A percentile compares a stretch with the other conserved stretches of the same genome.
Evolutionary conservation across 805 yeast genomes (phyloP).

Genomic region (Candida tammaniensis): DNA sequence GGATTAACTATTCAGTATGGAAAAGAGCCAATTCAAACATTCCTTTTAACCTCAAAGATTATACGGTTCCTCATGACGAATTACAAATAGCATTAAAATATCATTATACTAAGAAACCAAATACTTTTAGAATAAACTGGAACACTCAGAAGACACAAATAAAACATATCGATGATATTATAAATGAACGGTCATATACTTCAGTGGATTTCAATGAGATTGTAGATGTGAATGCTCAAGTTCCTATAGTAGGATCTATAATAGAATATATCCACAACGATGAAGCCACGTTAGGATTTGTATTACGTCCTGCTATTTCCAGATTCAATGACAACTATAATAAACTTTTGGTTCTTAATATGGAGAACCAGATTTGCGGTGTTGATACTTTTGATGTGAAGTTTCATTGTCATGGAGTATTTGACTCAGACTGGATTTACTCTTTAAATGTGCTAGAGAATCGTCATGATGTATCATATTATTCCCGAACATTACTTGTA

Average conservation of each 20-base stretch:
- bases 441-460: slow-evolving; percentile 17
- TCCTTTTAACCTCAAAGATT: too few relatives aligned
- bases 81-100: too few relatives aligned
- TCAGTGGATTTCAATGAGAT: slow-evolving; percentile 14
- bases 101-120: too few relatives aligned
- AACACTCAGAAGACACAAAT: too few relatives aligned
- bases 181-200: slow-evolving; percentile 9
- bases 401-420: slow-evolving; percentile 26
- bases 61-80: too few relatives aligned
- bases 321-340: slow-evolving; percentile 32
- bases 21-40: too few relatives aligned
- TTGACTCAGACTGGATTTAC: slow-evolving; percentile 19
- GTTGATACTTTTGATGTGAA: slow-evolving; percentile 29
- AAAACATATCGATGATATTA: slow-evolving; percentile 5
- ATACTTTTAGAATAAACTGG: too few relatives aligned
- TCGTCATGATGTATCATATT: slow-evolving; percentile 18
- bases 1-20: too few relatives aligned
- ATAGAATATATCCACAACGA: slow-evolving; percentile 28
- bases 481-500: slow-evolving; percentile 19
- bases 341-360: slow-evolving; percentile 29
- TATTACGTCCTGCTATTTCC: slow-evolving; percentile 28
- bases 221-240: slow-evolving; percentile 13
- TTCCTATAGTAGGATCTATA: slow-evolving; percentile 35
- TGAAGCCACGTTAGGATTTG: slow-evolving; percentile 31
- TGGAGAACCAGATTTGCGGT: slow-evolving; percentile 25